Conservation (phyloP, 768 basidiomycete genomes). For the Tylopilus subfusipes region DNA sequence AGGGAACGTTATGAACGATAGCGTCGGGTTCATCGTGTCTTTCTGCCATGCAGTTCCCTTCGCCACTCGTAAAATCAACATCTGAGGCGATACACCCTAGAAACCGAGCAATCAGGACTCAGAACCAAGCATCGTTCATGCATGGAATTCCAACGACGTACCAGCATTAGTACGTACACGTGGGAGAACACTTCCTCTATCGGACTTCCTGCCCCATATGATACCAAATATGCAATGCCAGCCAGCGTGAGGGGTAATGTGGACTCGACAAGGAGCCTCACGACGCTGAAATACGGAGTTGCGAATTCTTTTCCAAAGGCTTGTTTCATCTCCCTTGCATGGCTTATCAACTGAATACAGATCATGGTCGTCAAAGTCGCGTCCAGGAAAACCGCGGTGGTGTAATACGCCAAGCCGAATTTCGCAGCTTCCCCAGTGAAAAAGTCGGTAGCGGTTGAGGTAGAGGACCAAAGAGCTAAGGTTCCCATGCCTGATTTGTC, state of each 20-base stretch:
- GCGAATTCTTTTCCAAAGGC: background rate
- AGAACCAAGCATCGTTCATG: background rate
- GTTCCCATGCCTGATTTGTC: constrained; percentile 4
- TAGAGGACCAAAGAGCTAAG: background rate
- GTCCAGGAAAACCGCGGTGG: constrained; percentile 5
- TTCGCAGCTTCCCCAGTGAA: background rate
- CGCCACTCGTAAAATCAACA: constrained; percentile 9
- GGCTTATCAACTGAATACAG: background rate
- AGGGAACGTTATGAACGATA: background rate
- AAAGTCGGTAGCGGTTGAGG: background rate
- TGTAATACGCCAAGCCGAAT: background rate
- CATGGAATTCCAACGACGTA: background rate
- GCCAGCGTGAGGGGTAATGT: background rate
- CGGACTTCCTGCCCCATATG: background rate
- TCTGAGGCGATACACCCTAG: constrained; percentile 15
- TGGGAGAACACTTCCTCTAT: background rate
- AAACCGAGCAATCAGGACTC: background rate
- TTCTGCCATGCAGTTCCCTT: constrained; percentile 5
- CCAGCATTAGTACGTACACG: background rate
- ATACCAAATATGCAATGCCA: background rate
- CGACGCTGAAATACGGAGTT: background rate
- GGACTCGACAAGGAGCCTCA: background rate
- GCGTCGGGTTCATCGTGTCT: background rate
- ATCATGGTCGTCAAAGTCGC: background rate
- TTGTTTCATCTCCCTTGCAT: background rate